Conservation (phyloP, 2,329 filamentous ascomycete genomes). For the Stachybotrys chlorohalonatus region DNA sequence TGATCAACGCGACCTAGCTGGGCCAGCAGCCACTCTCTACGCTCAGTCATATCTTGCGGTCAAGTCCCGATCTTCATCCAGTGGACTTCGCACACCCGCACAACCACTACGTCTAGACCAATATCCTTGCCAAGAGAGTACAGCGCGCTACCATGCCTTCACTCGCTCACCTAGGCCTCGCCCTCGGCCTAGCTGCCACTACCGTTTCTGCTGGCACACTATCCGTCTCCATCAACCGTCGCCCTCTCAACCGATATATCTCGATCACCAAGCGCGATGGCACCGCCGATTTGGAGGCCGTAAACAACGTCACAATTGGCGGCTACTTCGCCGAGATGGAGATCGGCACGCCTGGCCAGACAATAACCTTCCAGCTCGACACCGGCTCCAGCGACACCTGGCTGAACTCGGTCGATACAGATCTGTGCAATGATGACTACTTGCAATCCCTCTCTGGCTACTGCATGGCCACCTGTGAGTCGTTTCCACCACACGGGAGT, state of each 20-base stretch:
- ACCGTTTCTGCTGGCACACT: slow-evolving; percentile 15
- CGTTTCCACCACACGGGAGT: not conserved
- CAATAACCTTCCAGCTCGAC: slow-evolving; percentile 46
- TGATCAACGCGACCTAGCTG: too few relatives aligned
- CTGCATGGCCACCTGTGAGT: slow-evolving; percentile 27
- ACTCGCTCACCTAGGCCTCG: slow-evolving; percentile 8
- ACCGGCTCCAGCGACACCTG: slow-evolving; percentile 57
- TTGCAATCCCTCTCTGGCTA: slow-evolving; percentile 25
- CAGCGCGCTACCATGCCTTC: slow-evolving; percentile 6
- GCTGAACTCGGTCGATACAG: slow-evolving; percentile 49
- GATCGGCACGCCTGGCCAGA: slow-evolving; percentile 51
- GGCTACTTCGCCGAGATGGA: slow-evolving; percentile 48
- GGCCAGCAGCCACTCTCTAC: too few relatives aligned
- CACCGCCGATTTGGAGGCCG: slow-evolving; percentile 22
- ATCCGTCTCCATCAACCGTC: slow-evolving; percentile 10
- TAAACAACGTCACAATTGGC: slow-evolving; percentile 46
- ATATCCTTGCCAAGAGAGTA: not conserved
- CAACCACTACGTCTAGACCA: not conserved
- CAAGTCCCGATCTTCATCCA: too few relatives aligned
- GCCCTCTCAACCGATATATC: slow-evolving; percentile 5
- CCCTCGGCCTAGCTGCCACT: slow-evolving; percentile 5
- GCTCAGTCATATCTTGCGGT: too few relatives aligned
- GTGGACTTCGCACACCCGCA: too few relatives aligned
- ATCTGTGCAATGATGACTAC: slow-evolving; percentile 40
- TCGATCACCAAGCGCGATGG: slow-evolving; percentile 15